These are phyloP conservation scores for Myrica gale DNA, from an alignment of 306 rosid genomes.

Conservation along the genomic window DNA sequence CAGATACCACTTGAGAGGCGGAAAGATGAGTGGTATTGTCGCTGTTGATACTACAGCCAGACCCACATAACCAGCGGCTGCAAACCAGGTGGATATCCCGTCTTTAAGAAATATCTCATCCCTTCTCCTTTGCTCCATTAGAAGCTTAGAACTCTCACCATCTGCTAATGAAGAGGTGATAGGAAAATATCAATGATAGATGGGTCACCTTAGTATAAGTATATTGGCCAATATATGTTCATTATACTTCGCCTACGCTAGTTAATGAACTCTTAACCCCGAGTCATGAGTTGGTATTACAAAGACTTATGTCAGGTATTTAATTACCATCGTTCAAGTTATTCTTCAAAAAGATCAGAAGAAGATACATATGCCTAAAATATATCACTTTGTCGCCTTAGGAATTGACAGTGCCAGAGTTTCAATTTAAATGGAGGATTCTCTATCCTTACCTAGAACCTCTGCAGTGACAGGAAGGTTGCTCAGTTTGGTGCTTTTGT, in stretches of 20 bases:
- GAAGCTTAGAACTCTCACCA: constrained; percentile 43
- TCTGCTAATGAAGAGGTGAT: constrained; percentile 44
- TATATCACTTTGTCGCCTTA: background rate
- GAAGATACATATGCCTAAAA: background rate
- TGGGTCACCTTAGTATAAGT: background rate
- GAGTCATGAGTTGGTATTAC: background rate
- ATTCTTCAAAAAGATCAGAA: background rate
- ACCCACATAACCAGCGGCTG: constrained; percentile 79
- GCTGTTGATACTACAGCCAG: constrained; percentile 68
- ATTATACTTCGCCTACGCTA: too few species aligned
- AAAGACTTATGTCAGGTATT: background rate
- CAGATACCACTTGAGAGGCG: constrained; percentile 92
- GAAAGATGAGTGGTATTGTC: constrained; percentile 77
- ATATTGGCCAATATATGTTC: background rate
- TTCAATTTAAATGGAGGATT: constrained; percentile 14
- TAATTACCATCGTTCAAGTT: constrained; percentile 5
- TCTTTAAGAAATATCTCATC: constrained; percentile 76
- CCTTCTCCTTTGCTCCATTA: constrained; percentile 53
- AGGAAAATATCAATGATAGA: constrained; percentile 19
- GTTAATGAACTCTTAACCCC: background rate
- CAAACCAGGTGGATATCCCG: constrained; percentile 78
- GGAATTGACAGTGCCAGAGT: constrained; percentile 4
- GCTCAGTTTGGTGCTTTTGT: constrained; percentile 44
- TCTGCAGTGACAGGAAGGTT: constrained; percentile 61
- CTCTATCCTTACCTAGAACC: constrained; percentile 49